Conservation (phyloP, 2,329 filamentous ascomycete genomes). For the Exserohilum turcica region DNA sequence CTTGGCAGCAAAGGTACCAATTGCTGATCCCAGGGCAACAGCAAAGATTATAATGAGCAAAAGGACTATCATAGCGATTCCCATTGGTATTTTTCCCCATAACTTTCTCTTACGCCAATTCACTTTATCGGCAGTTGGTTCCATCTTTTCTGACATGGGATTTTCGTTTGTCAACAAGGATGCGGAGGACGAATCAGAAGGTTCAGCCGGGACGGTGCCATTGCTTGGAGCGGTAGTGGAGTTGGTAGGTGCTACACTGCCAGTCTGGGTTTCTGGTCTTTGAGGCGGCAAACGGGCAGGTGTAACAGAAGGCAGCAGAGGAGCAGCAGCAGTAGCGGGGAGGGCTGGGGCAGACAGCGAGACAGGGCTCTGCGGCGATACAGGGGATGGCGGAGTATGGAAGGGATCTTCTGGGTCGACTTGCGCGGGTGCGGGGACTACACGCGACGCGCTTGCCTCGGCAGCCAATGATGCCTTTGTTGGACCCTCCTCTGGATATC, state of each 20-base stretch:
- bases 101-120: constrained; percentile 51
- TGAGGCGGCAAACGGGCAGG: constrained; percentile 39
- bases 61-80: constrained; percentile 54
- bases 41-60: constrained; percentile 54
- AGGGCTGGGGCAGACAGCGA: constrained; percentile 28
- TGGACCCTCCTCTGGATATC: constrained; percentile 79
- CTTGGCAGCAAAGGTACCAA: constrained; percentile 59
- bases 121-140: constrained; percentile 25
- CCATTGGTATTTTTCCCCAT: constrained; percentile 58
- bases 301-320: constrained; percentile 30
- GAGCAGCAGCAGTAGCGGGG: constrained; percentile 18
- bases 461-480: constrained; percentile 58
- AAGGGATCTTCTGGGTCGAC: constrained; percentile 35
- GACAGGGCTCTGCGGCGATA: constrained; percentile 25
- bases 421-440: constrained; percentile 27
- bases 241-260: constrained; percentile 24
- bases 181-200: constrained; percentile 36
- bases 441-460: constrained; percentile 40
- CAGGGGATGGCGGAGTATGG: constrained; percentile 31
- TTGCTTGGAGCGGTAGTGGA: constrained; percentile 16
- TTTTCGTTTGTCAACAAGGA: constrained; percentile 33
- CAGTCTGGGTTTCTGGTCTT: constrained; percentile 41
- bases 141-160: constrained; percentile 37
- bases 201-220: constrained; percentile 29
- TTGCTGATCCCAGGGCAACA: constrained; percentile 58